Evolutionary conservation across 306 rosid genomes (phyloP), one percentile per base, ranked within the genome.

Genomic region (Parietaria judaica): DNA sequence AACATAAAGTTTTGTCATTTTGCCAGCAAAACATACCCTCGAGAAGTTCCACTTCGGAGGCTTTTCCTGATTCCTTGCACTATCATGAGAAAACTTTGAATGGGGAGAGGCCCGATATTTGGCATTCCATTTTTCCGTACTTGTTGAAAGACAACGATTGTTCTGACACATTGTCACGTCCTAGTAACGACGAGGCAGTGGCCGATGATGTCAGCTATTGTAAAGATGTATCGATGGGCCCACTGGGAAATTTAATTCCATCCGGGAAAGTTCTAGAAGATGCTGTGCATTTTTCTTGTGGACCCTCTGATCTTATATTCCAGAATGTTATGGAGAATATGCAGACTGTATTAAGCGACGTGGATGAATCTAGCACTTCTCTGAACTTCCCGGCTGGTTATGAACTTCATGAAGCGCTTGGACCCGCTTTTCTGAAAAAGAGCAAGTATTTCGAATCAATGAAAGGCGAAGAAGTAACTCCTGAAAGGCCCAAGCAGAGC

Each of bases 391-490:
- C 97, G 78, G 95, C 95, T 77, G 99, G 94, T 44, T 88, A 80
- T 71, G 99, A 94, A 80, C 87, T 94, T 51, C 90, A 84, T 52
- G 97, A 94, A 86, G 99, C 84, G 41, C 95, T 94, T 60, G 99
- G 99, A 67, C 91, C 95, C 36, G 81, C 78, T 67, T 89, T 86
- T 83, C 63, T 71, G 56, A 79, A 68, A 78, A 80, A 71, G 67
- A 75, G 77, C 61, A 69, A 69, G 51, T 71, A 69, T 70, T 78
- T 73, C 70, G 86, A 56, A 55, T 65, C 64, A 3, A 80, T 67
- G 73, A 80, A 74, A 57, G 64, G 70, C 65, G 80, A 76, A 45
- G 84, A 74, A 70, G 66, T 60, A 77, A 56, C 68, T 67, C 66
- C 59, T 7, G 84, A 74, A 75, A 71, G 80, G 72, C 74, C 86